These are phyloP conservation scores for Solanum tacnaense DNA, from an alignment of 257 asterid genomes.

Conservation along the genomic window DNA sequence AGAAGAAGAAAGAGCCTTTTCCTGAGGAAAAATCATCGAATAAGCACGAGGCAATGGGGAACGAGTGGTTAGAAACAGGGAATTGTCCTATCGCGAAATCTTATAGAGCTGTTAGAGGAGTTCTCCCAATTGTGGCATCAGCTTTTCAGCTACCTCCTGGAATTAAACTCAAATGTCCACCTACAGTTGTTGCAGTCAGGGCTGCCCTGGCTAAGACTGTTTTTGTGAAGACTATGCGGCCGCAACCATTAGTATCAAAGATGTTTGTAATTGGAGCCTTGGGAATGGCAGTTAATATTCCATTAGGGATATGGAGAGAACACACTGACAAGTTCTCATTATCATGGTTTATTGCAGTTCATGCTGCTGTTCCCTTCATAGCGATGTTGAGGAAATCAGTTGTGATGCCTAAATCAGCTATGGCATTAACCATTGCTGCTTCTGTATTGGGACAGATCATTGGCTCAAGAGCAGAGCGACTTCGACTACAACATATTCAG, in stretches of 20 bases:
- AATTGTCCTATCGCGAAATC: slow-evolving; percentile 63
- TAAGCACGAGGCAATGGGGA: slow-evolving; percentile 46
- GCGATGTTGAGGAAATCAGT: slow-evolving; percentile 80
- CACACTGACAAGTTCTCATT: slow-evolving; percentile 50
- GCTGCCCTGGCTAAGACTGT: slow-evolving; percentile 39
- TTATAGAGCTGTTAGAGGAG: slow-evolving; percentile 27
- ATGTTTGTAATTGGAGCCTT: slow-evolving; percentile 46
- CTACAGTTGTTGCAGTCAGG: slow-evolving; percentile 54
- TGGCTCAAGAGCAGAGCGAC: slow-evolving; percentile 9
- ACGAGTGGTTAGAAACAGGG: slow-evolving; percentile 58
- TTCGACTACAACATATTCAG: too few species aligned
- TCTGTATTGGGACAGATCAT: slow-evolving; percentile 63
- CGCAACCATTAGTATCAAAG: slow-evolving; percentile 65
- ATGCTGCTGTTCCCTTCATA: slow-evolving; percentile 74
- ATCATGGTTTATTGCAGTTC: slow-evolving; percentile 39
- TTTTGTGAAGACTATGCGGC: slow-evolving; percentile 53
- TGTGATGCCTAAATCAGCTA: slow-evolving; percentile 68
- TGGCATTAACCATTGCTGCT: slow-evolving; percentile 68
- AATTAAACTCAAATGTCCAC: slow-evolving; percentile 54
- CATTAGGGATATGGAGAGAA: slow-evolving; percentile 73
- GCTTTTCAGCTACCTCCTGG: slow-evolving; percentile 49
- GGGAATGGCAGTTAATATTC: slow-evolving; percentile 68
- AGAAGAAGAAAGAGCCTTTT: slow-evolving; percentile 32
- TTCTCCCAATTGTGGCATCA: slow-evolving; percentile 47
- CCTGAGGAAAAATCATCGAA: slow-evolving; percentile 30